These are phyloP conservation scores for Blumeria hordei DNA, from an alignment of 2,329 filamentous ascomycete species.

Conservation along the genomic window DNA sequence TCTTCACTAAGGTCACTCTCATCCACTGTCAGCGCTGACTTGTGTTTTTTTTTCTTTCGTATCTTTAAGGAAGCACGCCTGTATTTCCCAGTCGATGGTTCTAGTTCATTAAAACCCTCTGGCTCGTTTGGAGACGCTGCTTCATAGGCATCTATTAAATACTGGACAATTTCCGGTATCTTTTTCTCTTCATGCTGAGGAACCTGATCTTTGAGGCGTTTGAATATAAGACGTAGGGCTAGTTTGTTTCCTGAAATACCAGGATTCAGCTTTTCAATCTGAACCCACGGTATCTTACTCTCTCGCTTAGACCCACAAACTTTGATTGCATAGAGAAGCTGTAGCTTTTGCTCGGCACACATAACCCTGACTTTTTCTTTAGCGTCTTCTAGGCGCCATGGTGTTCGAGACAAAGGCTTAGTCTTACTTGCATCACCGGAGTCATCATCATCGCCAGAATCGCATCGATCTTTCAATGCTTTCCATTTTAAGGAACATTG, in stretches of 20 bases:
- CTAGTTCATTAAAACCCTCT: not conserved
- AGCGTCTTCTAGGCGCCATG: constrained; percentile 21
- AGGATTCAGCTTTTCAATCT: constrained; percentile 19
- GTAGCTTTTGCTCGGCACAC: constrained; percentile 21
- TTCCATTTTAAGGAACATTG: constrained; percentile 49
- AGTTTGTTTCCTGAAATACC: constrained; percentile 16
- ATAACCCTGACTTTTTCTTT: constrained; percentile 20
- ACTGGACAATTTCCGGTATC: constrained; percentile 10
- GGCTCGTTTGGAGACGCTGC: constrained; percentile 8
- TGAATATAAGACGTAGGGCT: constrained; percentile 12
- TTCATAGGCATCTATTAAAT: constrained; percentile 11
- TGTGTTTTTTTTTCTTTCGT: too few species aligned
- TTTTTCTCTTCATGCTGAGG: constrained; percentile 10
- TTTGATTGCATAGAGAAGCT: constrained; percentile 21
- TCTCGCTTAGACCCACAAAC: constrained; percentile 19
- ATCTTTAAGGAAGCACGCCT: too few species aligned
- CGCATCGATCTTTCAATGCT: constrained; percentile 1
- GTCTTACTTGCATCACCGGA: constrained; percentile 1
- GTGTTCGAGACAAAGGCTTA: constrained; percentile 13
- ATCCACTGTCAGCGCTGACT: too few species aligned
- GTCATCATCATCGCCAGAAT: constrained; percentile 11
- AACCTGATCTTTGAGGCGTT: constrained; percentile 10
- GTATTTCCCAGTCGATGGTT: too few species aligned
- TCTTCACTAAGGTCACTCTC: too few species aligned
- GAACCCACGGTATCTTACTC: constrained; percentile 25